Evolutionary conservation across 768 basidiomycete genomes (phyloP).

Genomic region (Tylopilus subfusipes): DNA sequence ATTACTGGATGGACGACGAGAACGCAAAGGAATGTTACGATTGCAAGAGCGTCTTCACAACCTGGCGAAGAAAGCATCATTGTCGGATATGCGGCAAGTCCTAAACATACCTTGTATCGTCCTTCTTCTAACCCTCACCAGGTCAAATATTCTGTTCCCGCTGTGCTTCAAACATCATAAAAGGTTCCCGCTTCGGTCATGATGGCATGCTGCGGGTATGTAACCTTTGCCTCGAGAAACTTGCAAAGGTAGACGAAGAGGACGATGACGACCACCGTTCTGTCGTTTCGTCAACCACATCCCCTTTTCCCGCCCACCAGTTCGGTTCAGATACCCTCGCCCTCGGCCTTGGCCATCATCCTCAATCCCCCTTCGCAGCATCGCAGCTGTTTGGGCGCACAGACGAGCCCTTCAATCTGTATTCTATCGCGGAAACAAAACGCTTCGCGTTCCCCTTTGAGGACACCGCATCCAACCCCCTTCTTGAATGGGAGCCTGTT

Average conservation of each 20-base stretch:
- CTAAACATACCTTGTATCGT: not conserved
- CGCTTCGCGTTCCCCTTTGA: slow-evolving; percentile 53
- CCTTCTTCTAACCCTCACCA: slow-evolving; percentile 24
- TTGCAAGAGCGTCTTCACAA: slow-evolving; percentile 90
- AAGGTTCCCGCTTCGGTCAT: slow-evolving; percentile 87
- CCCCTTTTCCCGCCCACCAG: slow-evolving; percentile 77
- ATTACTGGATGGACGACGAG: slow-evolving; percentile 99
- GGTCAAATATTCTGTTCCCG: slow-evolving; percentile 98
- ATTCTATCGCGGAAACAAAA: slow-evolving; percentile 77
- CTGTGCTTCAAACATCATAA: slow-evolving; percentile 96
- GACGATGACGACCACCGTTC: slow-evolving; percentile 89
- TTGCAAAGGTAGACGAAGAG: slow-evolving; percentile 82
- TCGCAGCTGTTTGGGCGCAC: slow-evolving; percentile 78
- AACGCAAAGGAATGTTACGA: slow-evolving; percentile 95
- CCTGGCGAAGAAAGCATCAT: slow-evolving; percentile 95
- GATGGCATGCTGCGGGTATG: slow-evolving; percentile 96
- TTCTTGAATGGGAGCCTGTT: slow-evolving; percentile 46
- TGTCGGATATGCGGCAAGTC: slow-evolving; percentile 90
- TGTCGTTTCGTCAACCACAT: slow-evolving; percentile 64
- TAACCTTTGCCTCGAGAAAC: slow-evolving; percentile 91
- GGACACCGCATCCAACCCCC: slow-evolving; percentile 50
- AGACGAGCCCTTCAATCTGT: slow-evolving; percentile 76
- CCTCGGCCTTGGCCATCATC: slow-evolving; percentile 44
- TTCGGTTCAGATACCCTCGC: slow-evolving; percentile 47
- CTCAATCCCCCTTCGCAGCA: slow-evolving; percentile 85